phyloP scores from a whole-genome alignment of 305 asterid genomes.

The Rubia tinctorum region DNA sequence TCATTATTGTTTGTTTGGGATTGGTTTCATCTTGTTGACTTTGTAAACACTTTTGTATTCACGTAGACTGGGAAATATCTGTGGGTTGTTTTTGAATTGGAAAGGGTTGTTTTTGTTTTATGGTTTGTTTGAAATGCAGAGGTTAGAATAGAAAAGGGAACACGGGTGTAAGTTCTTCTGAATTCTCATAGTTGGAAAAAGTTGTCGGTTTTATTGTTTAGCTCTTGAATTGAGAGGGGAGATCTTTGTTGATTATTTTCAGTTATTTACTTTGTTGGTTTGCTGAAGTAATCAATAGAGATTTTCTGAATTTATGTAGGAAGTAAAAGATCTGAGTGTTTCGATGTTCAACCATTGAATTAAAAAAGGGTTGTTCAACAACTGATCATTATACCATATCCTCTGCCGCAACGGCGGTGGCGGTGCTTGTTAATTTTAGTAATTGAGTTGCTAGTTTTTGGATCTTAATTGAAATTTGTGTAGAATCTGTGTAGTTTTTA shows the following conservation, averaged over 20 bases:
- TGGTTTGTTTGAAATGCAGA: constrained; percentile 31
- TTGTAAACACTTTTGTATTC: neutral
- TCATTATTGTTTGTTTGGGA: neutral
- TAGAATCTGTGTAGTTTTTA: too few species aligned
- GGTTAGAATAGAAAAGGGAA: constrained; percentile 35
- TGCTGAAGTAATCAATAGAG: too few species aligned
- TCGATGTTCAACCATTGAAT: constrained; percentile 10
- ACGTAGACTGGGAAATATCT: neutral
- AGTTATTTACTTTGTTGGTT: neutral
- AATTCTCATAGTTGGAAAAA: neutral
- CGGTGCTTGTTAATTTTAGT: too few species aligned
- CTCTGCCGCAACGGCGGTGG: too few species aligned
- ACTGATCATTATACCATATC: too few species aligned
- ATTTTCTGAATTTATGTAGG: neutral
- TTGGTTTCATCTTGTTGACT: neutral
- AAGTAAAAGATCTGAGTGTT: neutral
- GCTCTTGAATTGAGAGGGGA: neutral
- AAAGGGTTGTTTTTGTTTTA: constrained; percentile 14
- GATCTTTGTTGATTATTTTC: neutral
- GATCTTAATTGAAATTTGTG: too few species aligned
- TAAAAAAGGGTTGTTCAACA: constrained; percentile 18
- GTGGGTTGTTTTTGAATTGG: neutral
- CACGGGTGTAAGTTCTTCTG: constrained; percentile 41
- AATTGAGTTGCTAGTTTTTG: too few species aligned
- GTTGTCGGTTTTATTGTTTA: too few species aligned